phyloP scores from a whole-genome alignment of 257 asterid genomes.

The Capsicum chinense region DNA sequence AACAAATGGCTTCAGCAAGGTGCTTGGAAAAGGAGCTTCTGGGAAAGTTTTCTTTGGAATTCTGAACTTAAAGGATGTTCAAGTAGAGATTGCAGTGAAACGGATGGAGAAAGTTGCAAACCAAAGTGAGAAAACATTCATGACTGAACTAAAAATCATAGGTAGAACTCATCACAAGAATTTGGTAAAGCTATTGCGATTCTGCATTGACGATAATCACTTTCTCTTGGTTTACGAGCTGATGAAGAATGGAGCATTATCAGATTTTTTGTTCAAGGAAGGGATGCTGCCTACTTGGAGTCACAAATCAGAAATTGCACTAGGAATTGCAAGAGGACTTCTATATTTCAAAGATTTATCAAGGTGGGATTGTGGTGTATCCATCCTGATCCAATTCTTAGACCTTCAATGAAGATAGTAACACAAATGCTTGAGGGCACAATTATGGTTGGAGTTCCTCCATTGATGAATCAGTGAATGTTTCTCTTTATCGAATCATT shows the following conservation, averaged over 20 bases:
- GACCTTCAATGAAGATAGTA: conserved; percentile 35
- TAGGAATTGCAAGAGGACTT: conserved; percentile 34
- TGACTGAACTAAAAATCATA: conserved; percentile 29
- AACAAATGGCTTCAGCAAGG: conserved; percentile 29
- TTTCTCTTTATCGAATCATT: too few relatives aligned
- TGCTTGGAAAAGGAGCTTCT: conserved; percentile 34
- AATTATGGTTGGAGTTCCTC: conserved; percentile 10
- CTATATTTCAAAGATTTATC: conserved; percentile 26
- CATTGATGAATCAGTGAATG: background rate
- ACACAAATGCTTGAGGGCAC: conserved; percentile 32
- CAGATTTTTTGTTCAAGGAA: conserved; percentile 23
- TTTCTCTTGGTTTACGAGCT: conserved; percentile 36
- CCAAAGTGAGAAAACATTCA: conserved; percentile 23
- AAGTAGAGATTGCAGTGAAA: conserved; percentile 29
- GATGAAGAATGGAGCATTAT: conserved; percentile 32
- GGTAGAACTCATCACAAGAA: conserved; percentile 35
- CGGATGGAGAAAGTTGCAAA: background rate
- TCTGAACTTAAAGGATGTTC: background rate
- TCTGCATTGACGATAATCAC: conserved; percentile 26
- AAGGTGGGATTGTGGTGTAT: conserved; percentile 38
- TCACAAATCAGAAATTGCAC: conserved; percentile 22
- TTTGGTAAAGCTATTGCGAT: conserved; percentile 33
- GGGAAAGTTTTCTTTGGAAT: conserved; percentile 28
- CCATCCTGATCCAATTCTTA: conserved; percentile 27
- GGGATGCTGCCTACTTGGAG: conserved; percentile 28